Base-by-base conservation (phyloP, 768 basidiomycete species). In the Serendipita vermifera region DNA sequence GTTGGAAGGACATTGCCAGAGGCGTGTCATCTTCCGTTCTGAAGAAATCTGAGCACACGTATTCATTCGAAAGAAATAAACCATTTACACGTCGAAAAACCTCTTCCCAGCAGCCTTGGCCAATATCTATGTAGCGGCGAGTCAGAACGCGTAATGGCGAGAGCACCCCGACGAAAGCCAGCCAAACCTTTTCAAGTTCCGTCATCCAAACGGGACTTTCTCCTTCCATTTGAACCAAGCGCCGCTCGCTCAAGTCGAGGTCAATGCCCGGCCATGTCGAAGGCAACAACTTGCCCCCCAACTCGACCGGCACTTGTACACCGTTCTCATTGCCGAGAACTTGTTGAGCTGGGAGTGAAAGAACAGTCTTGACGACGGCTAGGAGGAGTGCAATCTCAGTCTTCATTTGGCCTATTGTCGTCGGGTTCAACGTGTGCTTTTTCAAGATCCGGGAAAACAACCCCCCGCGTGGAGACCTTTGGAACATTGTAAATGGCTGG, bases 161-260 rank as follows among this genome's bases (percentile, higher is more conserved):
- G n/a, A n/a, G 14, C 11, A 39, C 32, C 9, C 24, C 27, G 46
- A 17, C 22, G 38, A 33, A 24, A 31, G 31, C 39, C n/a, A 33
- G 31, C n/a, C 26, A 15, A 33, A 85, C 86, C 82, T 94, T 96
- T 62, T 92, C 83, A n/a, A 85, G 70, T 69, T 96, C 92, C 13
- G 89, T 79, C 72, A 91, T 84, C 83, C 80, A 85, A 54, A 83
- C 76, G 3, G 87, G 83, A 64, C 80, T 68, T 46, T 66, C 71
- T 33, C 77, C 84, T 55, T 83, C 78, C 64, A 88, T 72, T 66
- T 89, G 79, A 54, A 94, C 81, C 55, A 92, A 77, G 53, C 91
- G 78, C 54, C 73, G 73, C 40, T 78, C 84, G 57, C 76, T 73
- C 55, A 93, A 73, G 71, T 92, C 83, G 58, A 89, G 73, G 66